A percentile compares a stretch with the other conserved stretches of the same genome.
Evolutionary conservation across 768 basidiomycete species (phyloP).

Genomic region (Amanita inopinata): DNA sequence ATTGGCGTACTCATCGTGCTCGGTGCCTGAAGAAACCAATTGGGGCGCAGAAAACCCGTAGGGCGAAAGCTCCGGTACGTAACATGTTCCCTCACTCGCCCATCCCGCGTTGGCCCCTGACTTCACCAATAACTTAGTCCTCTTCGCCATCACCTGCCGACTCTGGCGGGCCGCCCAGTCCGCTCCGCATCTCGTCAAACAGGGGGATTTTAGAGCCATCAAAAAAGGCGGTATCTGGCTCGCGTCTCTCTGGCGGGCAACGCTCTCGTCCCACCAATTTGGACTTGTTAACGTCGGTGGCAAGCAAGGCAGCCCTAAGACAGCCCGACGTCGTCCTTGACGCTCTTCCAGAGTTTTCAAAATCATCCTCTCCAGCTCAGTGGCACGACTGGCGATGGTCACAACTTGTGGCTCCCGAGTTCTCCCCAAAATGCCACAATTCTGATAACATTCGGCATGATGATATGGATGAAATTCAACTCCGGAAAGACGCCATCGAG

Average conservation of each 20-base stretch:
- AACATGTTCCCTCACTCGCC: constrained; percentile 17
- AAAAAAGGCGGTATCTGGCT: no score
- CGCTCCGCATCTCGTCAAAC: not conserved
- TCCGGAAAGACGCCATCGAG: constrained; percentile 6
- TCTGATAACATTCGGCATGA: constrained; percentile 5
- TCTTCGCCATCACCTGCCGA: not conserved
- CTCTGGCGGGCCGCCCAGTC: not conserved
- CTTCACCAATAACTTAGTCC: not conserved
- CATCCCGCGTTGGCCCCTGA: constrained; percentile 12
- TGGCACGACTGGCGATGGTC: constrained; percentile 37
- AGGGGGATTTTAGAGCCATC: not conserved
- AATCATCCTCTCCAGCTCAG: constrained; percentile 17
- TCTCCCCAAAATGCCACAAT: constrained; percentile 11
- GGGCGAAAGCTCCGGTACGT: constrained; percentile 12
- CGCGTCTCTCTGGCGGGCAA: no score
- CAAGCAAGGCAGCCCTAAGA: constrained; percentile 2
- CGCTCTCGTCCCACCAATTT: constrained; percentile 1
- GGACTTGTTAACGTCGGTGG: constrained; percentile 6
- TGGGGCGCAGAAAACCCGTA: constrained; percentile 16
- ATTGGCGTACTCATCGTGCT: constrained; percentile 56
- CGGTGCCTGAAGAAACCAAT: constrained; percentile 43
- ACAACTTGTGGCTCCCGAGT: constrained; percentile 27
- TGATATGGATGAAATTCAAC: constrained; percentile 2
- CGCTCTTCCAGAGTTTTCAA: constrained; percentile 11
- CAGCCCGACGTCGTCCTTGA: constrained; percentile 10